These are phyloP conservation scores for Phoenix roebelenii DNA, from an alignment of 176 grass and related monocot species.

Conservation along the genomic window DNA sequence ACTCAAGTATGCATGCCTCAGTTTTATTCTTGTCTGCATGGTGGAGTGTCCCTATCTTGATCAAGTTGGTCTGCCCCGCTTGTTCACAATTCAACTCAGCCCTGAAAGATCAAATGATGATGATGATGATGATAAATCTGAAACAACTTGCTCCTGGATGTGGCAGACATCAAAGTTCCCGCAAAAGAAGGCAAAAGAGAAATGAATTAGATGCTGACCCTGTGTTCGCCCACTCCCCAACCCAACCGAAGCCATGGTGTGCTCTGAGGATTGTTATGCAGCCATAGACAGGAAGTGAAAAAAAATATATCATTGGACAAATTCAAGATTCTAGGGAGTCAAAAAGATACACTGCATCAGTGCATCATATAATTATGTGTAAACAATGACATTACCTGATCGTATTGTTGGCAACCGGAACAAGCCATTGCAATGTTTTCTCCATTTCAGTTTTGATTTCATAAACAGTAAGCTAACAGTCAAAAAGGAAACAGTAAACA, in stretches of 20 bases:
- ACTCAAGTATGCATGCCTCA: constrained; percentile 38
- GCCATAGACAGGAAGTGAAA: background rate
- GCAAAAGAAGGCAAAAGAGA: background rate
- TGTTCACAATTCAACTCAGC: constrained; percentile 10
- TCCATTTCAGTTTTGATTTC: constrained; percentile 35
- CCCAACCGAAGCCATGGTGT: constrained; percentile 35
- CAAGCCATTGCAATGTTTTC: constrained; percentile 47
- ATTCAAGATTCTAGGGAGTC: too few relatives aligned
- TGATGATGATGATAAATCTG: background rate
- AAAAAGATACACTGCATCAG: too few relatives aligned
- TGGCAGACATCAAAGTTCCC: background rate
- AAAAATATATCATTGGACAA: background rate
- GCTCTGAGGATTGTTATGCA: constrained; percentile 19
- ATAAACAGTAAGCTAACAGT: constrained; percentile 32
- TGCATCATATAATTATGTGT: too few relatives aligned
- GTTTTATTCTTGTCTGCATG: constrained; percentile 48
- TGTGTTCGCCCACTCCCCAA: constrained; percentile 35
- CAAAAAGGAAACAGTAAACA: constrained; percentile 3
- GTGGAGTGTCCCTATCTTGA: constrained; percentile 41
- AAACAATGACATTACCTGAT: constrained; percentile 17
- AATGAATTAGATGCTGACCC: constrained; percentile 11
- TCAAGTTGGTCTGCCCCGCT: background rate
- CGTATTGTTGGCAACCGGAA: constrained; percentile 48
- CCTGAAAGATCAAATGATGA: constrained; percentile 11
- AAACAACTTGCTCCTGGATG: background rate